Percentiles rank a stretch among this genome's conserved stretches.
These are phyloP conservation scores for Colletotrichum sublineola DNA, from an alignment of 2,329 filamentous ascomycete genomes.

Conservation along the genomic window DNA sequence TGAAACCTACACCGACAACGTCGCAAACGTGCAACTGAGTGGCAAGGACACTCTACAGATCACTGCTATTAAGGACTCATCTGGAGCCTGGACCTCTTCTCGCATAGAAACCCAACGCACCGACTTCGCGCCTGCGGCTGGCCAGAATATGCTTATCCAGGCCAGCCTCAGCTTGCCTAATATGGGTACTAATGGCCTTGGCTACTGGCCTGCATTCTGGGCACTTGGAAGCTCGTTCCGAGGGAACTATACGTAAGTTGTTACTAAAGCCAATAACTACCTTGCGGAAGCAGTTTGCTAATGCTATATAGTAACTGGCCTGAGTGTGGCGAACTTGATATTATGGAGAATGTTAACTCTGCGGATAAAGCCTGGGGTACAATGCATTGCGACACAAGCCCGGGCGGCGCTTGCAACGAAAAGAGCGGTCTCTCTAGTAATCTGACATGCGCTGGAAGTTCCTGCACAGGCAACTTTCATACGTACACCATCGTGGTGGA, in stretches of 20 bases:
- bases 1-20: not conserved
- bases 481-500: not conserved
- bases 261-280: not conserved
- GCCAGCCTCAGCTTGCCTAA: constrained; percentile 52
- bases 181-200: constrained; percentile 50
- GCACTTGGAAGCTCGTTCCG: not conserved
- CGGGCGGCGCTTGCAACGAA: constrained; percentile 59
- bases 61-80: not conserved
- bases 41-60: not conserved
- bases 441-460: not conserved
- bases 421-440: constrained; percentile 49
- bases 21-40: not conserved
- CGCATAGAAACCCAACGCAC: constrained; percentile 55
- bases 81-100: constrained; percentile 47
- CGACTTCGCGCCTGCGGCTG: constrained; percentile 52
- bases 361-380: constrained; percentile 50
- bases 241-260: not conserved
- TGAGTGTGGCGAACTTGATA: constrained; percentile 46
- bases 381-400: constrained; percentile 56
- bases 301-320: not conserved
- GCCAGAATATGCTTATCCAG: constrained; percentile 55
- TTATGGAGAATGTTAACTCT: constrained; percentile 59
- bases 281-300: not conserved
- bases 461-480: not conserved
- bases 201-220: constrained; percentile 3